Conservation (phyloP, 768 basidiomycete genomes). For the Termitomyces sp. region DNA sequence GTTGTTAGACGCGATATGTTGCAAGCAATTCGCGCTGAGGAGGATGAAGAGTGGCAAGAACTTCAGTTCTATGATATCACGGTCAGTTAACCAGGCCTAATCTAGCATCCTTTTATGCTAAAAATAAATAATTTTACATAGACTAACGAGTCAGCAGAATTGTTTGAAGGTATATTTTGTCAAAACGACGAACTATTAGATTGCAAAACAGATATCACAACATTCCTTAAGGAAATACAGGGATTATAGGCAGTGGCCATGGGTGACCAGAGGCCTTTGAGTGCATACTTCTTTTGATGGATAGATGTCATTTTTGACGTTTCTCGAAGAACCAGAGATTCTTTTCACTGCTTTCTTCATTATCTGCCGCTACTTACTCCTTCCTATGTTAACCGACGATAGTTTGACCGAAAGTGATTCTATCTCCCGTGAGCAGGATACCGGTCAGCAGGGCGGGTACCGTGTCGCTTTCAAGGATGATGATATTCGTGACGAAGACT, state of each 20-base stretch:
- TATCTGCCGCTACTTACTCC: neutral
- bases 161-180: conserved; percentile 63
- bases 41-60: conserved; percentile 73
- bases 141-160: conserved; percentile 51
- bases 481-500: neutral
- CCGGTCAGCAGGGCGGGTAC: neutral
- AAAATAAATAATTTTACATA: conserved; percentile 25
- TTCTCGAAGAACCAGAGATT: neutral
- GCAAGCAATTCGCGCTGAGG: conserved; percentile 63
- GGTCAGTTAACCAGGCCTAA: conserved; percentile 34
- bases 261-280: neutral
- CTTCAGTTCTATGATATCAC: conserved; percentile 60
- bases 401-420: conserved; percentile 57
- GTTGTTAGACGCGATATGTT: conserved; percentile 73
- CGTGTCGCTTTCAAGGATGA: neutral
- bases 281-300: conserved; percentile 3
- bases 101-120: too few relatives aligned
- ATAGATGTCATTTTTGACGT: conserved; percentile 8
- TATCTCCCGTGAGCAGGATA: conserved; percentile 16
- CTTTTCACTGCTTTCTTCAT: neutral
- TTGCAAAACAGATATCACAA: conserved; percentile 49
- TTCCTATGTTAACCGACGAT: conserved; percentile 12
- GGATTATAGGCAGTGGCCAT: conserved; percentile 33
- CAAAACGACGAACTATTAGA: conserved; percentile 41
- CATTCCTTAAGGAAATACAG: conserved; percentile 52